Percentiles rank a stretch among this genome's conserved stretches.
phyloP scores from a whole-genome alignment of 2,329 filamentous ascomycete species.

The Thelonectria blattea region DNA sequence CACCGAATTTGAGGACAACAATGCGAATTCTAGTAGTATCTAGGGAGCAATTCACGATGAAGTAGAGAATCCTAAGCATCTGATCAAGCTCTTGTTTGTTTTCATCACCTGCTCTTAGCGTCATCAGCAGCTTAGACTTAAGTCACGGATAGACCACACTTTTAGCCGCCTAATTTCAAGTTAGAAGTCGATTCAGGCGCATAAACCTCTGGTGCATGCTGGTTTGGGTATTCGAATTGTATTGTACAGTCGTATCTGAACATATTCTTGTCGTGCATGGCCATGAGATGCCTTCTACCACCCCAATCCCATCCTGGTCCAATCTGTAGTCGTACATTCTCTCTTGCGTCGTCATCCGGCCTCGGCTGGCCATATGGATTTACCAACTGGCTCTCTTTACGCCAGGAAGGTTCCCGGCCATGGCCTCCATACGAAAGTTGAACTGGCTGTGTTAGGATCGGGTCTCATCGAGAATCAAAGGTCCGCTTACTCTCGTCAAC shows the following conservation, averaged over 20 bases:
- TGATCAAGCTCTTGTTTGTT: no score
- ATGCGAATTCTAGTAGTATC: no score
- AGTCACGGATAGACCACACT: no score
- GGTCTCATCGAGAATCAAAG: not conserved
- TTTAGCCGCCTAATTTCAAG: not conserved
- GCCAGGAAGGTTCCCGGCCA: conserved; percentile 84
- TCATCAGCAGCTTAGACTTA: no score
- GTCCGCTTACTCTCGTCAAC: conserved; percentile 77
- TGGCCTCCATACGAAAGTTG: conserved; percentile 89
- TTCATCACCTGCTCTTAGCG: no score
- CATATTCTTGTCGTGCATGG: conserved; percentile 6
- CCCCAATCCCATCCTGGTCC: conserved; percentile 1
- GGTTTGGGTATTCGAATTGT: conserved; percentile 23
- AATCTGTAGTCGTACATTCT: conserved; percentile 34
- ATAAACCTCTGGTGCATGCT: not conserved
- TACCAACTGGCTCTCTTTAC: conserved; percentile 98
- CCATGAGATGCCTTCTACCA: conserved; percentile 2
- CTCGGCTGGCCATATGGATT: conserved; percentile 15
- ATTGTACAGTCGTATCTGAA: conserved; percentile 35
- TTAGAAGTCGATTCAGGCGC: not conserved
- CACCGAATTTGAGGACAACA: no score
- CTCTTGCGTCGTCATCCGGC: not conserved
- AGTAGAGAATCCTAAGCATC: no score
- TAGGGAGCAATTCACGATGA: no score
- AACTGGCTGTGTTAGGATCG: conserved; percentile 64